Evolutionary conservation across 2,329 filamentous ascomycete species (phyloP).

Genomic region (Colletotrichum simmondsii): DNA sequence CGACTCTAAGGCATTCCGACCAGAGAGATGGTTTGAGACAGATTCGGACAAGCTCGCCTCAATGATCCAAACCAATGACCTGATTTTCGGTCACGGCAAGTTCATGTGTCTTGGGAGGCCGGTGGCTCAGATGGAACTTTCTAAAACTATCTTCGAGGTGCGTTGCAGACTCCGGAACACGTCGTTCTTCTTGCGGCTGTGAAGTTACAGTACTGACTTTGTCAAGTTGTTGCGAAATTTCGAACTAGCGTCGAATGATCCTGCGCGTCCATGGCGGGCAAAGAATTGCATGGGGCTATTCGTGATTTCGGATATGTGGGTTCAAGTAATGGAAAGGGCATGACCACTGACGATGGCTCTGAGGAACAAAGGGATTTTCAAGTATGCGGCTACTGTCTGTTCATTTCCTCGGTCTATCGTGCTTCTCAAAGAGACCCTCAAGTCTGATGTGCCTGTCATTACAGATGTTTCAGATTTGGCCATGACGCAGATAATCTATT

Average conservation of each 20-base stretch:
- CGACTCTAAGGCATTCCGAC: conserved; percentile 65
- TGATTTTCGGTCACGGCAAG: conserved; percentile 30
- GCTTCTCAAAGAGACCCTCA: no score
- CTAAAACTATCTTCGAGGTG: conserved; percentile 47
- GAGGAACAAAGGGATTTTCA: no score
- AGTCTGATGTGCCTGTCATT: no score
- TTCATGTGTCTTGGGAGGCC: conserved; percentile 32
- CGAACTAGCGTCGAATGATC: conserved; percentile 41
- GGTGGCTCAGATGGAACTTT: conserved; percentile 30
- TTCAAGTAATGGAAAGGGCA: conserved; percentile 40
- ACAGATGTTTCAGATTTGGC: no score
- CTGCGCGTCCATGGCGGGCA: conserved; percentile 41
- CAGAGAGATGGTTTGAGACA: conserved; percentile 65
- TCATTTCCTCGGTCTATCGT: no score
- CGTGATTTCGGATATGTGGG: conserved; percentile 45
- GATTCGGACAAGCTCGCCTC: conserved; percentile 42
- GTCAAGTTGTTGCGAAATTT: conserved; percentile 43
- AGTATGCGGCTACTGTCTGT: no score
- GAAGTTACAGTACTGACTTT: no score
- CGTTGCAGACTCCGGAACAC: conserved; percentile 9
- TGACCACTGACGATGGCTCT: background rate
- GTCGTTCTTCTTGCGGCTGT: no score
- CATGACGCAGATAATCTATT: no score
- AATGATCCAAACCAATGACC: conserved; percentile 29
- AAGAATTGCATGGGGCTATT: conserved; percentile 42